Conservation (phyloP, 73 alveolate species). For the Uronychia binucleata region DNA sequence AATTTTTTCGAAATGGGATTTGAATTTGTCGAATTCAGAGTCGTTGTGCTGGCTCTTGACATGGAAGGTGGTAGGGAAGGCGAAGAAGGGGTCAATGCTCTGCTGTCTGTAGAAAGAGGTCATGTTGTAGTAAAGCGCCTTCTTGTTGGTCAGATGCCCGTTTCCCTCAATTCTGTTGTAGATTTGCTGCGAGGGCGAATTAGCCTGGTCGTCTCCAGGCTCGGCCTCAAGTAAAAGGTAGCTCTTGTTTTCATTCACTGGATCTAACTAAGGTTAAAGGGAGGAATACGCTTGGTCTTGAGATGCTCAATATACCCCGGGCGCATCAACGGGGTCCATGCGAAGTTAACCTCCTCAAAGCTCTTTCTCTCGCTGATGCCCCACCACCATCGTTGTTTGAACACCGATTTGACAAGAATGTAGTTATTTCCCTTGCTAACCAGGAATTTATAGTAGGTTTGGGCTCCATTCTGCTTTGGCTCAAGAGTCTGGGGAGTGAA, state of each 20-base stretch:
- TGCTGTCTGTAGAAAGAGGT: not conserved
- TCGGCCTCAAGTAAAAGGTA: conserved; percentile 17
- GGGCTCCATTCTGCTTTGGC: not conserved
- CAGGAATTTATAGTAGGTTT: not conserved
- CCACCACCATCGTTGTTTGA: conserved; percentile 45
- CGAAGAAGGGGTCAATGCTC: conserved; percentile 23
- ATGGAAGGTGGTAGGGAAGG: conserved; percentile 35
- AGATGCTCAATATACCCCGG: not conserved
- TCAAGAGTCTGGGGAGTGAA: not conserved
- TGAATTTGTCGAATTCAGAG: not conserved
- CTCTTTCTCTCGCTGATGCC: conserved; percentile 12
- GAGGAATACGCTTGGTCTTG: conserved; percentile 12
- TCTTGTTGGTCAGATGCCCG: conserved; percentile 31
- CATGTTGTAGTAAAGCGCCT: conserved; percentile 29
- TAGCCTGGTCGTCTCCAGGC: not conserved
- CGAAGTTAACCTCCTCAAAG: conserved; percentile 16
- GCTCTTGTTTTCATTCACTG: conserved; percentile 17
- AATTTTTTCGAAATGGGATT: not conserved
- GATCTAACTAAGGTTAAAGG: conserved; percentile 21
- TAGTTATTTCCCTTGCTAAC: conserved; percentile 34
- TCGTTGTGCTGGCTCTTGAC: not conserved
- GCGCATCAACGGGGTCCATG: conserved; percentile 38
- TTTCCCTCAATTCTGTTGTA: conserved; percentile 45
- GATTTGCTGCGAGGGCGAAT: not conserved
- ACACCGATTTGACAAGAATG: conserved; percentile 20